phyloP scores from a whole-genome alignment of 352 stramenopile genomes.

The Phytophthora quininea region DNA sequence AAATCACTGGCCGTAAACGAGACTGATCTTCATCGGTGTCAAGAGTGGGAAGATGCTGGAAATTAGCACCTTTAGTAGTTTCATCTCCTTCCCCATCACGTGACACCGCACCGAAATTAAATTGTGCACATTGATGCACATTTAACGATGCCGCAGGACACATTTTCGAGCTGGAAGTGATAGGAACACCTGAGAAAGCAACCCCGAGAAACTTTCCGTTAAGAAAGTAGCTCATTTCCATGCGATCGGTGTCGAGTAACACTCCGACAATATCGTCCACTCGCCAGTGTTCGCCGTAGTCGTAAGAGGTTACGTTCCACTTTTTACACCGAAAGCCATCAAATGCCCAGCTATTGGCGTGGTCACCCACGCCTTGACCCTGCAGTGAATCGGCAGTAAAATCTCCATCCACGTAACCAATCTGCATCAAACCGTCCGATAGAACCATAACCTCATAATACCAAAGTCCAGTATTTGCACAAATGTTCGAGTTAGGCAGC shows the following conservation, averaged over 20 bases:
- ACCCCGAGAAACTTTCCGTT: constrained; percentile 91
- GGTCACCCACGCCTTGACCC: constrained; percentile 92
- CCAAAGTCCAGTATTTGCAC: constrained; percentile 67
- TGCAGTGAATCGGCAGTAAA: constrained; percentile 86
- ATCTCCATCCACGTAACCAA: constrained; percentile 90
- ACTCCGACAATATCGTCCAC: constrained; percentile 87
- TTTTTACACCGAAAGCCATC: constrained; percentile 91
- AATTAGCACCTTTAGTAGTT: constrained; percentile 10
- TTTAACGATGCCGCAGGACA: constrained; percentile 89
- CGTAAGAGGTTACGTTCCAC: constrained; percentile 83
- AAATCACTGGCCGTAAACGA: constrained; percentile 48
- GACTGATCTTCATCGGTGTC: constrained; percentile 46
- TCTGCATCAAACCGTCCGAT: constrained; percentile 92
- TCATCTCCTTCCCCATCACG: constrained; percentile 2
- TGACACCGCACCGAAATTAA: constrained; percentile 73
- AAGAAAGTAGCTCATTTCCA: constrained; percentile 90
- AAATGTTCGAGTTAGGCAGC: constrained; percentile 54
- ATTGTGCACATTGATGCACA: constrained; percentile 72
- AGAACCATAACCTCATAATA: constrained; percentile 93
- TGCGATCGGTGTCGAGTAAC: constrained; percentile 83
- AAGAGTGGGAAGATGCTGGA: constrained; percentile 46
- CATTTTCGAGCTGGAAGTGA: constrained; percentile 54
- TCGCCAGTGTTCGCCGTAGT: constrained; percentile 88
- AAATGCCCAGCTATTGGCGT: constrained; percentile 90
- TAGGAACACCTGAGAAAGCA: constrained; percentile 69